phyloP scores from a whole-genome alignment of 1,139 yeast genomes.

The Geotrichum fermentans region DNA sequence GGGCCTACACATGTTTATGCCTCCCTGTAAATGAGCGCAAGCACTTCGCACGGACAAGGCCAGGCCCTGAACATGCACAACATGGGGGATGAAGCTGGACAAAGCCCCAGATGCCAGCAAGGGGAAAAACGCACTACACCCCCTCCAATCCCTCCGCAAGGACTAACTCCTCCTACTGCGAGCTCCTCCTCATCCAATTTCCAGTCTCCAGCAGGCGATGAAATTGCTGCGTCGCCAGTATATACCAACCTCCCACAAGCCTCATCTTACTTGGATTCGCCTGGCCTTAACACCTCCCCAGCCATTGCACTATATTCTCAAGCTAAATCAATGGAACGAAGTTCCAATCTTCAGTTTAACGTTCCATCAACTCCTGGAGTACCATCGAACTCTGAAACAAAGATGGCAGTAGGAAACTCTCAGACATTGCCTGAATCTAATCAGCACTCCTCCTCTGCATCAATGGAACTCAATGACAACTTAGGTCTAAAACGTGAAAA shows the following conservation, averaged over 20 bases:
- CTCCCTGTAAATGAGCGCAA: background rate
- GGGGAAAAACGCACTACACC: background rate
- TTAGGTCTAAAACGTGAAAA: slow-evolving; percentile 6
- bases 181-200: slow-evolving; percentile 14
- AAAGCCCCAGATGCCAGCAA: background rate
- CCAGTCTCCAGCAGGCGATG: slow-evolving; percentile 9
- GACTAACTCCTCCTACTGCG: slow-evolving; percentile 6
- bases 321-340: background rate
- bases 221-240: slow-evolving; percentile 9
- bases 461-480: background rate
- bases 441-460: background rate
- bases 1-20: background rate
- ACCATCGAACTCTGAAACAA: background rate
- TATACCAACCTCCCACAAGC: slow-evolving; percentile 11
- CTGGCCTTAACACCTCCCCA: background rate
- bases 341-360: background rate
- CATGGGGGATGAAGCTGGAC: background rate
- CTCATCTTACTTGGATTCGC: background rate
- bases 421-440: slow-evolving; percentile 2
- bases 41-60: background rate
- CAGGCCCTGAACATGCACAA: background rate
- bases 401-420: background rate
- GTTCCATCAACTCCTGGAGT: background rate
- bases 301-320: background rate
- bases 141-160: background rate